Evolutionary conservation across 441 rosid genomes (phyloP).

Genomic region (Gossypium trilobum): DNA sequence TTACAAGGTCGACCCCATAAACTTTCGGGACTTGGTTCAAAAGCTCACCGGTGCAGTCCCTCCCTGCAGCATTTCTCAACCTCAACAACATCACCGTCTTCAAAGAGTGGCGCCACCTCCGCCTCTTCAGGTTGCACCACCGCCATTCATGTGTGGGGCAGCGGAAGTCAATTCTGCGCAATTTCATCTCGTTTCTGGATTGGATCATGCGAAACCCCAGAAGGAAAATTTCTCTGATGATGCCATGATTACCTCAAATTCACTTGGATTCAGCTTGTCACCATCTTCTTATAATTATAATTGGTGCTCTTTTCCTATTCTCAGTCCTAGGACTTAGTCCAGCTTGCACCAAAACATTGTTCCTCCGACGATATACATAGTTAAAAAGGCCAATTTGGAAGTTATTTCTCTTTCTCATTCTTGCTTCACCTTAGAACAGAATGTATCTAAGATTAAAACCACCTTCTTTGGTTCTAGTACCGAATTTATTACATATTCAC

Average conservation of each 20-base stretch:
- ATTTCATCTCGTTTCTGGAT: constrained; percentile 10
- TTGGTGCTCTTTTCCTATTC: constrained; percentile 51
- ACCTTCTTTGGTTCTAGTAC: not conserved
- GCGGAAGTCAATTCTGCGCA: constrained; percentile 11
- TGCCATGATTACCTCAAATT: constrained; percentile 1
- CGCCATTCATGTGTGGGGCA: not conserved
- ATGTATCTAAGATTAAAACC: not conserved
- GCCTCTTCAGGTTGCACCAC: constrained; percentile 20
- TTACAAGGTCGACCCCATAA: constrained; percentile 52
- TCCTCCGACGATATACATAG: constrained; percentile 7
- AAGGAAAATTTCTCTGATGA: constrained; percentile 21
- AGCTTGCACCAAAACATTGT: constrained; percentile 27
- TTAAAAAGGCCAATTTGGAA: not conserved
- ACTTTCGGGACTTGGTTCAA: constrained; percentile 76
- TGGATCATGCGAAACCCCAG: constrained; percentile 13
- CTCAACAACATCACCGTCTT: constrained; percentile 14
- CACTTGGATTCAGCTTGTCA: constrained; percentile 34
- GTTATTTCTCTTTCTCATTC: not conserved
- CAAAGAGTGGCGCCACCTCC: constrained; percentile 31
- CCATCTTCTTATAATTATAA: constrained; percentile 29
- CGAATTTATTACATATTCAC: no score
- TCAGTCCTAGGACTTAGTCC: constrained; percentile 56
- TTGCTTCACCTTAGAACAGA: not conserved
- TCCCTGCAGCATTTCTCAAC: not conserved
- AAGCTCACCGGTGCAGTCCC: constrained; percentile 56